Evolutionary conservation across 305 asterid species (phyloP), one percentile per base, ranked within the genome.

Genomic region (Salvia sclarea): DNA sequence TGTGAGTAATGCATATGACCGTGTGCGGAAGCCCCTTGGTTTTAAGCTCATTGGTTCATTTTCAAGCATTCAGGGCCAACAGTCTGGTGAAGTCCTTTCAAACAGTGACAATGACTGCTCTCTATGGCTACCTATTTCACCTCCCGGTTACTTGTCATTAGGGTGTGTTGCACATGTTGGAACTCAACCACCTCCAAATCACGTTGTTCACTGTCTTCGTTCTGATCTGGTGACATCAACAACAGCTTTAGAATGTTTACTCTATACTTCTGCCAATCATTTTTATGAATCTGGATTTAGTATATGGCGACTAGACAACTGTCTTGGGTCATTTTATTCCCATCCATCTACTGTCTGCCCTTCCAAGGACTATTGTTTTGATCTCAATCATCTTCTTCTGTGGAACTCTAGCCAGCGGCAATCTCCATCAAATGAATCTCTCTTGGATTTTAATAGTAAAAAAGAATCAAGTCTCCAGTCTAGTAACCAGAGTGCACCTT

Each of bases 141-240:
- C 99, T 75, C 91, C 97, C 31, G 99, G 99, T 69, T 95, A 91
- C 83, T 71, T 85, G 79, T 87, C 97, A 25, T 60, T 91, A 64
- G 99, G 99, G 66, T 91, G 98, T 83, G 97, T 95, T 79, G 96
- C 92, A 30, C 86, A 91, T 74, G 78, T 84, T 67, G 99, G 99
- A 76, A 74, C 75, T 67, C 94, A 85, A 72, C 92, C 95, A 59
- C 99, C 99, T 41, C 94, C 95, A 48, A 86, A 79, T 88, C 98
- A 95, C 80, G 72, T 83, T 70, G 96, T 91, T 77, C 86, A 95
- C 72, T 95, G 99, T 79, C 75, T 95, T 80, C 95, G 98, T 72
- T 83, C 95, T 81, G 99, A 95, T 83, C 85, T 95, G 71, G 95
- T 86, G 69, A 88, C 98, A 40, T 87, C 97, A 48, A 66, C 98